Evolutionary conservation across 1,139 yeast genomes (phyloP), one percentile per base, ranked within the genome.

Genomic region (Kluyveromyces sp.): DNA sequence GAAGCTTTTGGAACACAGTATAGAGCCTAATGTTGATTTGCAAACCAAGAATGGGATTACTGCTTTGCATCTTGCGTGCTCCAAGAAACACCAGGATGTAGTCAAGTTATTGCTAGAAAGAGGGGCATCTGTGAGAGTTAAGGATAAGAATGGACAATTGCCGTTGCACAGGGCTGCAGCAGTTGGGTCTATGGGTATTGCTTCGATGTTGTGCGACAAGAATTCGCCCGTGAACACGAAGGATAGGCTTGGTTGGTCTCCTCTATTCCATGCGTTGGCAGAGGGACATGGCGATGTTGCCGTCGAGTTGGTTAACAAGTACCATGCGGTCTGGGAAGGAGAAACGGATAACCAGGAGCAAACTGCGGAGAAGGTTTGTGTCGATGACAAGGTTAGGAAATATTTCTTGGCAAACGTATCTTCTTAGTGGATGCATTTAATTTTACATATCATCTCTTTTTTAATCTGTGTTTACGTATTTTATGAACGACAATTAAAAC

Each of bases 221-320:
- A 75, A 75, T 45, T 78, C 83, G 2, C 84, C 87, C 25, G 61
- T 89, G 29, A 86, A 88, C 58, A 72, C 80, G 4, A 74, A 77
- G 38, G 97, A 90, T 60, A 56, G 58, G 25, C 73, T 75, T 45
- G 95, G 95, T 0, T 87, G 94, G 90, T 85, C 95, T 0, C 81
- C 96, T 0, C 64, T 90, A 54, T 95, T 88, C 63, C 95, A 88
- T 64, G 96, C 97, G 0, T 67, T 85, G 46, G 92, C 96, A 0
- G 98, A 90, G 63, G 97, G 97, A 0, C 83, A 83, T 59, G 90
- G 83, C 2, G 96, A 87, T 49, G 78, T 79, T 6, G 96, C 86
- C 0, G 73, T 79, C 2, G 58, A 70, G 37, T 67, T 90, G 43
- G 78, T 81, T 4, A 57, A 52, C 27, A 71, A 73, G 41, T 69